These are phyloP conservation scores for Spatholobus suberectus DNA, from an alignment of 306 rosid genomes.

Conservation along the genomic window DNA sequence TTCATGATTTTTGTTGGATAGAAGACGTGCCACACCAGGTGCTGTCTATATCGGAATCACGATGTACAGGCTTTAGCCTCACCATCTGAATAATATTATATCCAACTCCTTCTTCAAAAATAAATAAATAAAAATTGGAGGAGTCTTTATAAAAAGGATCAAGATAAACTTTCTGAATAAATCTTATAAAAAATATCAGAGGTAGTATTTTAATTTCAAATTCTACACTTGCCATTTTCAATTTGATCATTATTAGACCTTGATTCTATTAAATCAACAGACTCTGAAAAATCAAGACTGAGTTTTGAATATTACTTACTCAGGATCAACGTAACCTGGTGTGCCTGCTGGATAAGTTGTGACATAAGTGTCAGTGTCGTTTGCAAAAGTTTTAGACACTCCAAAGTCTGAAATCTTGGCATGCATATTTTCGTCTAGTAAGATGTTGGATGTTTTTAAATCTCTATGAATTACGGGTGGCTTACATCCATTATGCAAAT, in stretches of 20 bases:
- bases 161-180: too few species aligned
- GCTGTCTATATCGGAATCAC: too few species aligned
- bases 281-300: neutral
- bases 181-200: too few species aligned
- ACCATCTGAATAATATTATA: too few species aligned
- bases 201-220: too few species aligned
- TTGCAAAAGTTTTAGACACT: conserved; percentile 18
- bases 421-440: conserved; percentile 43
- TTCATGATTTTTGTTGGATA: too few species aligned
- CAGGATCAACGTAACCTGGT: conserved; percentile 54
- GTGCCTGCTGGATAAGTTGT: conserved; percentile 45
- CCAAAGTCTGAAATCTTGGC: conserved; percentile 54
- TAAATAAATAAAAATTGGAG: too few species aligned
- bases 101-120: too few species aligned
- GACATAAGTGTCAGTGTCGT: conserved; percentile 32
- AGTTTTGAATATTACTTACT: conserved; percentile 44
- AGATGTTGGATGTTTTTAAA: conserved; percentile 58
- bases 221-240: neutral
- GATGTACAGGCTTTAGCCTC: too few species aligned
- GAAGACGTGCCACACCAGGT: too few species aligned
- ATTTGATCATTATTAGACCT: neutral
- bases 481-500: conserved; percentile 53
- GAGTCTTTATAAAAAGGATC: too few species aligned
- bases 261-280: neutral
- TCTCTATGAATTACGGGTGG: conserved; percentile 56